Evolutionary conservation across 2,329 filamentous ascomycete genomes (phyloP).

Genomic region (Aspergillus puulaauensis): DNA sequence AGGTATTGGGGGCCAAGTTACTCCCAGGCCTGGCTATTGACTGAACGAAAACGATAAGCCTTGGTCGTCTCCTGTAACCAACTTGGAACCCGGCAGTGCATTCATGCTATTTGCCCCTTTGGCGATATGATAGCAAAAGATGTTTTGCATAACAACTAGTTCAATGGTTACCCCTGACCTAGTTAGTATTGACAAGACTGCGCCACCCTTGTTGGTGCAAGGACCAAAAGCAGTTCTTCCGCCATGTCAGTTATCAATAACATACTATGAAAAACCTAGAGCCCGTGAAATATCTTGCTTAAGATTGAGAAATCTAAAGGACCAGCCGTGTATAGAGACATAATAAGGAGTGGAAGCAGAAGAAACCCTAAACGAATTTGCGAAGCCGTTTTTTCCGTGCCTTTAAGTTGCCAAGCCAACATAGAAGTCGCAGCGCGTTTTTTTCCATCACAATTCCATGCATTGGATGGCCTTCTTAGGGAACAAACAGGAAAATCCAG

Average conservation of each 20-base stretch:
- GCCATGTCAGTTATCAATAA: background rate
- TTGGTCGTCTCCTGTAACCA: too few relatives aligned
- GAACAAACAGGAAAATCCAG: background rate
- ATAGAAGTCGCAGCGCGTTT: background rate
- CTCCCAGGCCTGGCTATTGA: too few relatives aligned
- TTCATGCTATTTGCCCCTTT: background rate
- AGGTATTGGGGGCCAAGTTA: too few relatives aligned
- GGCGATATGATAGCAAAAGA: background rate
- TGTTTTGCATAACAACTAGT: background rate
- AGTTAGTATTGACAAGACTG: background rate
- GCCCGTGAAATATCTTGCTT: constrained; percentile 1
- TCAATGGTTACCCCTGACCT: background rate
- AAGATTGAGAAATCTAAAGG: constrained; percentile 3
- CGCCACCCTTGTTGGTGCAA: background rate
- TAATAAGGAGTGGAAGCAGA: constrained; percentile 6
- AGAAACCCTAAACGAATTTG: background rate
- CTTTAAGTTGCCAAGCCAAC: too few relatives aligned
- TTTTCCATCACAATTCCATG: background rate
- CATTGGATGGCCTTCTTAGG: background rate
- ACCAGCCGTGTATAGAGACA: constrained; percentile 5
- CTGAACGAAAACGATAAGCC: too few relatives aligned
- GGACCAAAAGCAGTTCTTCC: background rate
- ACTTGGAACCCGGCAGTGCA: background rate
- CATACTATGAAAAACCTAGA: background rate
- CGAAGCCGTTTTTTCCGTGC: background rate